Percentiles rank a stretch among this genome's conserved stretches.
Evolutionary conservation across 2,329 filamentous ascomycete species (phyloP).

Genomic region (Penicillium corylophilum): DNA sequence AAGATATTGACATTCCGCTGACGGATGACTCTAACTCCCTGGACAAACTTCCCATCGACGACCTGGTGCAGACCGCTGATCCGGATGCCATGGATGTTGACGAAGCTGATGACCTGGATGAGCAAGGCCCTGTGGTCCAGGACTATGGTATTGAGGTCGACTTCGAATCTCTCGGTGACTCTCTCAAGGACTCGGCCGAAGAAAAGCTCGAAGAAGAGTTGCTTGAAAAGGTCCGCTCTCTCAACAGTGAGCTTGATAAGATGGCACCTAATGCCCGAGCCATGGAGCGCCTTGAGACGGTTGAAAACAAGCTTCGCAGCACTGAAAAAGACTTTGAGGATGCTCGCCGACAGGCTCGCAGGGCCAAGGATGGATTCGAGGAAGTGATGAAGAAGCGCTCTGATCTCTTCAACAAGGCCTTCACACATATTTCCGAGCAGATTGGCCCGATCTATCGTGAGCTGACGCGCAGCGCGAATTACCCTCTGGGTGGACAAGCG

Average conservation of each 20-base stretch:
- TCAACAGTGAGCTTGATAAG: slow-evolving; percentile 82
- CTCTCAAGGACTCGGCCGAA: slow-evolving; percentile 73
- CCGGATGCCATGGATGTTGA: slow-evolving; percentile 93
- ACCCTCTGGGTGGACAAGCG: slow-evolving; percentile 82
- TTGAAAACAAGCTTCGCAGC: slow-evolving; percentile 76
- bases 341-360: slow-evolving; percentile 70
- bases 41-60: slow-evolving; percentile 83
- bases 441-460: slow-evolving; percentile 94
- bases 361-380: slow-evolving; percentile 79
- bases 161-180: slow-evolving; percentile 77
- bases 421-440: slow-evolving; percentile 90
- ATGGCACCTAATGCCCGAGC: slow-evolving; percentile 96
- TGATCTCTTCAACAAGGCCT: slow-evolving; percentile 93
- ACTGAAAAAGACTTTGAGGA: slow-evolving; percentile 89
- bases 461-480: slow-evolving; percentile 84
- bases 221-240: slow-evolving; percentile 70
- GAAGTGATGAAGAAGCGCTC: slow-evolving; percentile 77
- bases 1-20: slow-evolving; percentile 86
- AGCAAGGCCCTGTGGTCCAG: slow-evolving; percentile 64
- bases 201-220: slow-evolving; percentile 72
- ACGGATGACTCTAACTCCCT: slow-evolving; percentile 67
- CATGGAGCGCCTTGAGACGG: slow-evolving; percentile 83
- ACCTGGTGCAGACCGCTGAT: slow-evolving; percentile 69
- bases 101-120: slow-evolving; percentile 53
- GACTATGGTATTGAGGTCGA: slow-evolving; percentile 91